These are phyloP conservation scores for Penicillium alfredii DNA, from an alignment of 495 filamentous ascomycete genomes.

Conservation along the genomic window DNA sequence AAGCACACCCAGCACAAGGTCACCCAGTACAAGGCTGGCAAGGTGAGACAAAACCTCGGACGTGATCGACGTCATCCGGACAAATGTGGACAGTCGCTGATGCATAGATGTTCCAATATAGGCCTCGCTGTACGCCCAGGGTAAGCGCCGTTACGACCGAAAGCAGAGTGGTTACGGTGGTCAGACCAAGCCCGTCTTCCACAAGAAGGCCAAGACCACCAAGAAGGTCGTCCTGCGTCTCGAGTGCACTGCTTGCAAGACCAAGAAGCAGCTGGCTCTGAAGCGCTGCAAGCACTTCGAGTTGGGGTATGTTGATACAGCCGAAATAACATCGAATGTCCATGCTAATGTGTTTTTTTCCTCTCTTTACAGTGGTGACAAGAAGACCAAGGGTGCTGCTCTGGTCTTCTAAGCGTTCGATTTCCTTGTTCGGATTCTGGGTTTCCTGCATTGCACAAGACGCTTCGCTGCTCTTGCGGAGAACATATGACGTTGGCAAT, in stretches of 20 bases:
- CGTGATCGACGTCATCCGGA: slow-evolving; percentile 2
- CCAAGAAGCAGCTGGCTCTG: slow-evolving; percentile 94
- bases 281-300: slow-evolving; percentile 99
- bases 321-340: not conserved
- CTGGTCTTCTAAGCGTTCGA: slow-evolving; percentile 81
- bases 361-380: slow-evolving; percentile 81
- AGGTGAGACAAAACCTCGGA: slow-evolving; percentile 45
- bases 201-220: slow-evolving; percentile 99
- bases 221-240: slow-evolving; percentile 99
- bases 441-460: slow-evolving; percentile 42
- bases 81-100: slow-evolving; percentile 27
- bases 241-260: slow-evolving; percentile 95
- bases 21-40: slow-evolving; percentile 95
- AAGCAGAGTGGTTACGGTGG: slow-evolving; percentile 99
- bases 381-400: slow-evolving; percentile 99
- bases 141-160: slow-evolving; percentile 99
- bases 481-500: slow-evolving; percentile 45
- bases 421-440: slow-evolving; percentile 47
- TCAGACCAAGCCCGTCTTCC: slow-evolving; percentile 99
- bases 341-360: slow-evolving; percentile 22
- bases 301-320: slow-evolving; percentile 93
- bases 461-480: slow-evolving; percentile 31
- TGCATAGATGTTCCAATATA: slow-evolving; percentile 27
- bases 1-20: slow-evolving; percentile 95
- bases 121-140: slow-evolving; percentile 92